Evolutionary conservation across 2,329 filamentous ascomycete species (phyloP), one percentile per base, ranked within the genome.

Genomic region (Nemania sp.): DNA sequence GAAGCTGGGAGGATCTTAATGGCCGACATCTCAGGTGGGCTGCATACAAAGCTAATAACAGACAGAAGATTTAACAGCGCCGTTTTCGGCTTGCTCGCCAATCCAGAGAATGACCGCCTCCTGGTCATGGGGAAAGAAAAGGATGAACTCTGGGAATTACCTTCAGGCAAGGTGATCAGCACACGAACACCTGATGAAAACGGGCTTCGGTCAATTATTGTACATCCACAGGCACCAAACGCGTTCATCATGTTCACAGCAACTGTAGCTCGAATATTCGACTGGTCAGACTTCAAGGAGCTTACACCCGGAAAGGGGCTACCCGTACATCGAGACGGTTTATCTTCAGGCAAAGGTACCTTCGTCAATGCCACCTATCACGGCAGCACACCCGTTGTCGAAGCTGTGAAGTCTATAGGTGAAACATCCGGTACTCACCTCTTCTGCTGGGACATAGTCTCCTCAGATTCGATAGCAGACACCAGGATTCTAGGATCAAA

Each of bases 1-100:
- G 59, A 65, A 17, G 56, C 60, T 15, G 62, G 60, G 11, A 56
- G 63, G 7, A 52, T 71, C 12, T 26, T 69, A 34, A 56, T 67
- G 11, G 56, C 44, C 6, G 39, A 63, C 28, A 43, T 65, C 31
- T 24, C 40, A 19, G 7, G 36, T 36, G 44, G 39, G 23, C 4
- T 50, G 6, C 30, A 49, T 5, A 49, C 41, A 6, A n/a, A 46
- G 22, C 19, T 62, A 31, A 43, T 63, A 17, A 26, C 56, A 4
- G 56, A 63, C 41, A 55, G 37, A 12, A 45, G 55, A 11, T 58
- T 64, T 37, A 44, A 43, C 6, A 44, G 48, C n/a, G 56, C 53
- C 15, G 51, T 64, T 9, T 36, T 33, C 7, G 24, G 44, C 15
- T 23, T 66, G 9, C 46, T 66, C 17, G 6, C 53, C 17, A 65